Evolutionary conservation across 2,329 filamentous ascomycete genomes (phyloP).

Genomic region (Trichophyton schoenleinii): DNA sequence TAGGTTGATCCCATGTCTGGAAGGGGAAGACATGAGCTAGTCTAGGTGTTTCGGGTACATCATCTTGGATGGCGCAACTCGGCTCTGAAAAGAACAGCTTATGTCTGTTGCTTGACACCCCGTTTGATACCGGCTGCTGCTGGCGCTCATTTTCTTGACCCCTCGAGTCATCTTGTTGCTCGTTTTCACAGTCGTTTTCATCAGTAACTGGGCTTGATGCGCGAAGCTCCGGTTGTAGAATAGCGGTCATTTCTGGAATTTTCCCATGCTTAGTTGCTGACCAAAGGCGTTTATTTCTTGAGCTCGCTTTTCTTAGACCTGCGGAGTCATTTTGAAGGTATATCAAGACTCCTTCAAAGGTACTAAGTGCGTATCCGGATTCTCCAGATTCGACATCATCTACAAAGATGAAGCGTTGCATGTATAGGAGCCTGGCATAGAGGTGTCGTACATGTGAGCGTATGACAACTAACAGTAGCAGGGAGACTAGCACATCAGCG

Average conservation of each 20-base stretch:
- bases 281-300: constrained; percentile 77
- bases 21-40: constrained; percentile 88
- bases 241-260: constrained; percentile 58
- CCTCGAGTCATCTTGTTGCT: constrained; percentile 13
- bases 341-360: constrained; percentile 82
- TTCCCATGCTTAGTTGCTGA: constrained; percentile 70
- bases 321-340: constrained; percentile 76
- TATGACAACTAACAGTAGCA: constrained; percentile 85
- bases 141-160: not conserved
- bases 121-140: not conserved
- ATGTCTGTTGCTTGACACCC: not conserved
- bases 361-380: constrained; percentile 90
- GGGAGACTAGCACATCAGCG: constrained; percentile 82
- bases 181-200: constrained; percentile 17
- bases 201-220: constrained; percentile 25
- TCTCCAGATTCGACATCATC: constrained; percentile 96
- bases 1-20: constrained; percentile 44
- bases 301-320: constrained; percentile 69
- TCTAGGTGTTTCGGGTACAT: constrained; percentile 20
- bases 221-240: constrained; percentile 59
- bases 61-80: constrained; percentile 12
- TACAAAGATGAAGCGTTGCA: constrained; percentile 94
- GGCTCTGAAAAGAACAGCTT: constrained; percentile 15
- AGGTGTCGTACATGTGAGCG: constrained; percentile 76
- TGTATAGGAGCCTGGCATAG: constrained; percentile 81